A percentile compares a stretch with the other conserved stretches of the same genome.
These are phyloP conservation scores for Pichia sp. DNA, from an alignment of 1,139 yeast species.

Conservation along the genomic window DNA sequence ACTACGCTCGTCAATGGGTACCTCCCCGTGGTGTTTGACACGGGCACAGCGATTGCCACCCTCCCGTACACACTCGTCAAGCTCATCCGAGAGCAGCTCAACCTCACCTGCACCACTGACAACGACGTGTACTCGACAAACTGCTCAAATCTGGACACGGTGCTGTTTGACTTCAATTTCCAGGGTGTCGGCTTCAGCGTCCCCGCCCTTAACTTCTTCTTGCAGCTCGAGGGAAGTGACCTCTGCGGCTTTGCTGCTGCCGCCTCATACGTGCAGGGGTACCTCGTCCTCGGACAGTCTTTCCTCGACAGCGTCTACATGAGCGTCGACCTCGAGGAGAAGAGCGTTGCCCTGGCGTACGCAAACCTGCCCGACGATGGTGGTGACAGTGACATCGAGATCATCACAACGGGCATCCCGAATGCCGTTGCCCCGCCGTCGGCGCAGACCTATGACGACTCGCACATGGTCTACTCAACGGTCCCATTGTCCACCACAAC, in stretches of 20 bases:
- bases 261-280: conserved; percentile 29
- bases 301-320: conserved; percentile 69
- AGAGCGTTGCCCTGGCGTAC: conserved; percentile 64
- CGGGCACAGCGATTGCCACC: conserved; percentile 36
- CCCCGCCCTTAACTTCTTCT: conserved; percentile 41
- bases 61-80: conserved; percentile 43
- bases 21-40: not conserved
- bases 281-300: conserved; percentile 60
- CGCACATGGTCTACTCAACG: conserved; percentile 8
- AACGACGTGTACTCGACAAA: conserved; percentile 38
- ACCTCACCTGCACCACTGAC: conserved; percentile 21
- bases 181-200: conserved; percentile 49
- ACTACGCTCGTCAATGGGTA: conserved; percentile 30
- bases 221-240: conserved; percentile 15
- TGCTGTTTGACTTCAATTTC: conserved; percentile 42
- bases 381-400: conserved; percentile 10
- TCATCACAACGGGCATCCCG: conserved; percentile 17
- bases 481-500: not conserved
- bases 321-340: conserved; percentile 69
- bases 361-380: conserved; percentile 27
- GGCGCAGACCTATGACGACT: conserved; percentile 8
- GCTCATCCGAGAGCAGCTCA: conserved; percentile 36
- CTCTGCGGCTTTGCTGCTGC: conserved; percentile 17
- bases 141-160: conserved; percentile 31
- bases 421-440: conserved; percentile 5